Base-by-base conservation (phyloP, 2,329 filamentous ascomycete species). In the Mollisia scopiformis region DNA sequence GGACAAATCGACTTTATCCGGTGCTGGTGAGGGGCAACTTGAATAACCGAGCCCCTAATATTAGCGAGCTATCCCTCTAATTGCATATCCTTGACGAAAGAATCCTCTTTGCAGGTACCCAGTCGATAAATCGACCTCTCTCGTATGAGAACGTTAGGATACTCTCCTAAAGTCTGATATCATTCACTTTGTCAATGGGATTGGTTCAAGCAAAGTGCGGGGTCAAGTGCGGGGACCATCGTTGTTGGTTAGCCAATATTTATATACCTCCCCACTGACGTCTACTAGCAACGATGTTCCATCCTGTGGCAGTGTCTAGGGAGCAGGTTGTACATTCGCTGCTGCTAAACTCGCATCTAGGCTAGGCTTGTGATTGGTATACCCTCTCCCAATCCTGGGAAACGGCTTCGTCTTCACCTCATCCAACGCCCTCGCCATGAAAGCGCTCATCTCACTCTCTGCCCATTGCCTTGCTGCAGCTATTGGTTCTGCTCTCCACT, bases 361-460 rank as follows among this genome's bases (percentile, higher is more conserved):
- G n/a, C n/a, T n/a, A n/a, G n/a, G n/a, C n/a, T n/a, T n/a, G n/a
- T n/a, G n/a, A n/a, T n/a, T n/a, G n/a, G n/a, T n/a, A 19, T 46
- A 47, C 23, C n/a, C 28, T 19, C 28, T 21, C 2, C 25, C 19
- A 8, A 55, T 21, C 28, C 53, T 13, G 3, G 14, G 23, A 16
- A 31, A 30, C 31, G 39, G 53, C 23, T 47, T 27, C n/a, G 43
- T 47, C 25, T 47, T 39, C 31, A 23, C 43, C n/a, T 55, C 52
- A 23, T 31, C 53, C 53, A 41, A 55, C 10, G 41, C 41, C n/a
- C 43, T 31, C 23, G 53, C 53, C 28, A 37, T 43, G n/a, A 55
- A 55, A 8, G 53, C 53, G 25, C 27, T 21, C 53, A 55, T 55
- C 31, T 55, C 43, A 19, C 21, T 55, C 23, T 31, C 37, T 10